Conservation (phyloP, 768 basidiomycete genomes). For the Dacryopinax primogenitus region DNA sequence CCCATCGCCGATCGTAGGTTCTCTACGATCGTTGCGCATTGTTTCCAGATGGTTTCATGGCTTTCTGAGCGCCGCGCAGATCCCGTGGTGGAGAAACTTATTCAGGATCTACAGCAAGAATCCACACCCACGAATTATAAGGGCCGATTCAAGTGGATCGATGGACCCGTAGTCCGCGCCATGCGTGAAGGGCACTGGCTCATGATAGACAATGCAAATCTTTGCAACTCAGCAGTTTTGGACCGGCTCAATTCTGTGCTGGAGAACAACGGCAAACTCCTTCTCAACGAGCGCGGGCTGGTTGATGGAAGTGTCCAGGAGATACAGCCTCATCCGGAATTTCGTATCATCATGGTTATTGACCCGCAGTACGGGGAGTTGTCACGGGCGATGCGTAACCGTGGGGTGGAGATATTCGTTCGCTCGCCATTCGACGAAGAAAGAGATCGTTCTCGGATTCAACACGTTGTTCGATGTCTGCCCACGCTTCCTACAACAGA, state of each 20-base stretch:
- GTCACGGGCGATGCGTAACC: conserved; percentile 95
- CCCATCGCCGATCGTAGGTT: background rate
- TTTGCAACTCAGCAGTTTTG: conserved; percentile 88
- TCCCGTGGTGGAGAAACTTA: background rate
- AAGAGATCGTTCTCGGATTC: background rate
- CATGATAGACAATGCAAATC: conserved; percentile 81
- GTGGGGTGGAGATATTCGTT: conserved; percentile 75
- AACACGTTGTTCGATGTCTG: background rate
- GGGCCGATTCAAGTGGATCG: conserved; percentile 83
- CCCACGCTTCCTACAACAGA: background rate
- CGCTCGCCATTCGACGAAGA: conserved; percentile 2
- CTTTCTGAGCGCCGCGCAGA: background rate
- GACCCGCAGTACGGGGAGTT: conserved; percentile 87
- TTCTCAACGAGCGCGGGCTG: conserved; percentile 81
- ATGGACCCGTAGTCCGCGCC: conserved; percentile 79
- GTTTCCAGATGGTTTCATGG: background rate
- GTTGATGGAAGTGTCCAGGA: conserved; percentile 62
- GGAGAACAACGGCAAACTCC: conserved; percentile 67
- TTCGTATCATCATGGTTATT: conserved; percentile 87
- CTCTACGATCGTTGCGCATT: background rate
- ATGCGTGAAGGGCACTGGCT: conserved; percentile 83
- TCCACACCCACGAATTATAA: conserved; percentile 12
- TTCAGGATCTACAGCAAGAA: background rate
- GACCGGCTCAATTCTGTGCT: conserved; percentile 95
- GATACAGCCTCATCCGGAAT: conserved; percentile 71